These are phyloP conservation scores for Madurella fahalii DNA, from an alignment of 2,329 filamentous ascomycete genomes.

Conservation along the genomic window DNA sequence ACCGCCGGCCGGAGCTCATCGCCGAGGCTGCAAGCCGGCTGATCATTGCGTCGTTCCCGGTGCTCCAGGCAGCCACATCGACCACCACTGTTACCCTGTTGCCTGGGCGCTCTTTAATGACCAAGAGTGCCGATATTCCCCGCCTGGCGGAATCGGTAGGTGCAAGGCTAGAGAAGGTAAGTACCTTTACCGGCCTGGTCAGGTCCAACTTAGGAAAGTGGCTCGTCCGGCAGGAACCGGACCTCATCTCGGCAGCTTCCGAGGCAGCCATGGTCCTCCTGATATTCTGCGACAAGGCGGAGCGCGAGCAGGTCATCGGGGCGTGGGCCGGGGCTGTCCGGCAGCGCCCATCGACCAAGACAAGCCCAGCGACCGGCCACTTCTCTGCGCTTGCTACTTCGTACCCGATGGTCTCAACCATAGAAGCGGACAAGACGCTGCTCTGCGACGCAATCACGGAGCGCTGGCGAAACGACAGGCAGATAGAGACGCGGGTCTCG, in stretches of 20 bases:
- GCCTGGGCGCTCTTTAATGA: conserved; percentile 26
- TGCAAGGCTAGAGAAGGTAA: conserved; percentile 2
- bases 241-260: conserved; percentile 47
- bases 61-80: conserved; percentile 39
- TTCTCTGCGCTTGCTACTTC: conserved; percentile 51
- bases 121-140: conserved; percentile 15
- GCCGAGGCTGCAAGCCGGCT: conserved; percentile 59
- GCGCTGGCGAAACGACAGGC: conserved; percentile 49
- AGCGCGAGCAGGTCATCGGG: conserved; percentile 38
- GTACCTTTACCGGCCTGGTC: conserved; percentile 22
- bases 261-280: conserved; percentile 49
- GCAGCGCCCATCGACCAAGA: conserved; percentile 31
- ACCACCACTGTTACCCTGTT: conserved; percentile 22
- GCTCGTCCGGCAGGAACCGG: conserved; percentile 48
- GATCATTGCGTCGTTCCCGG: conserved; percentile 48
- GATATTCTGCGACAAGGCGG: conserved; percentile 37
- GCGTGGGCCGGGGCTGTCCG: conserved; percentile 46
- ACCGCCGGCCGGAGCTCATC: conserved; percentile 60
- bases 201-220: conserved; percentile 39
- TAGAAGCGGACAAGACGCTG: conserved; percentile 27
- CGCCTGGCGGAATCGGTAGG: conserved; percentile 14
- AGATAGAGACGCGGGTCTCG: conserved; percentile 51
- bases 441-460: conserved; percentile 45
- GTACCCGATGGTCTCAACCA: conserved; percentile 37
- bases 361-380: conserved; percentile 46